Evolutionary conservation across 2,329 filamentous ascomycete species (phyloP), one percentile per base, ranked within the genome.

Genomic region (Tricladium varicosporioides): DNA sequence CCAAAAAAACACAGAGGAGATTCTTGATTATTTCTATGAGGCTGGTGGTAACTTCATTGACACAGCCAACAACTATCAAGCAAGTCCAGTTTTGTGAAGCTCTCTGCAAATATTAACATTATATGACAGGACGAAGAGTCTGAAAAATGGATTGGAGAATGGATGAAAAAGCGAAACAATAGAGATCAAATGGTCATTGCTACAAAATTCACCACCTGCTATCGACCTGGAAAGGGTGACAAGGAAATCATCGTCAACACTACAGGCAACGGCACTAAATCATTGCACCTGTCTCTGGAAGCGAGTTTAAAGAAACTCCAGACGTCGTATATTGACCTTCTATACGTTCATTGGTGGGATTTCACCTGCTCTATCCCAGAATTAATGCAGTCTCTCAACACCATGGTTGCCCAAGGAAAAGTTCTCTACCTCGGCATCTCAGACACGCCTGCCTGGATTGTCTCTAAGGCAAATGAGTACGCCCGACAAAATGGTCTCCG

Each of bases 361-460:
- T 86, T 79, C 65, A 82, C 78, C n/a, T 84, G 82, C 19, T 80
- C 78, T 0, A 82, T 89, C 48, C 76, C 80, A 0, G 86, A 90
- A 66, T 52, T 90, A 47, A 90, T 90, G 87, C 83, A 88, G 57
- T 79, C 79, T 0, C 76, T 89, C 45, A 86, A 89, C 67, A 73
- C 78, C 16, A 74, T 88, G 10, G 83, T 89, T 0, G 57, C 69
- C 0, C 67, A 76, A 5, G 84, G 86, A 15, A 88, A 88, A 63
- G 84, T 89, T 0, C 73, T 86, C 14, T 88, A 89, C 62, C 75
- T 90, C 0, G 87, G 87, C 2, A 77, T 88, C 69, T 84, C 79
- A 44, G 86, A 90, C 63, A 84, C 83, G 0, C 87, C 87, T 0
- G 87, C 87, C 8, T 90, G 86, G 86, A 71, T 87, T 15, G 85